Conservation (phyloP, 305 asterid species). For the Solanum chacoense region DNA sequence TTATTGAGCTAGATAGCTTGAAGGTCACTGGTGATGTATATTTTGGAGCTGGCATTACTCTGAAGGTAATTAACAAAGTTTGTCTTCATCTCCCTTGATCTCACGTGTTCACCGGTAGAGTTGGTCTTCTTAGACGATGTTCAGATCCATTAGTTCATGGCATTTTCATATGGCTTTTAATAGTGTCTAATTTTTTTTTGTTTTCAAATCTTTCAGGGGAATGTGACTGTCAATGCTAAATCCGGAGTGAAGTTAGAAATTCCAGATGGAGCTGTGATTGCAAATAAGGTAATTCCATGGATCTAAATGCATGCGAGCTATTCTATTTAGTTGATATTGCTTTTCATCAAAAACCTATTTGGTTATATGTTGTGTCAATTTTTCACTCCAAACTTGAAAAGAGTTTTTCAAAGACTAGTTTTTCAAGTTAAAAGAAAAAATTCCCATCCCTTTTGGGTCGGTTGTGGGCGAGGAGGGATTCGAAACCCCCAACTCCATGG, state of each 20-base stretch:
- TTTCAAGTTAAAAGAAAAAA: neutral
- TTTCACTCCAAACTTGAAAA: neutral
- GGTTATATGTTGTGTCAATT: neutral
- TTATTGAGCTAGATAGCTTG: constrained; percentile 23
- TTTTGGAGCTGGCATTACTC: constrained; percentile 18
- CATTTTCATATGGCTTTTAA: neutral
- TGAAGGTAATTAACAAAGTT: constrained; percentile 14
- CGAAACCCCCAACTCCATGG: neutral
- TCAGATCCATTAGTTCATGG: neutral
- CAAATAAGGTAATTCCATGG: constrained; percentile 13
- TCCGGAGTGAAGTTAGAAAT: constrained; percentile 18
- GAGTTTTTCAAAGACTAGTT: neutral
- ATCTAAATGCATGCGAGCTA: neutral
- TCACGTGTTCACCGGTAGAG: neutral
- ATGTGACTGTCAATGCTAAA: constrained; percentile 16
- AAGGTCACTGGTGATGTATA: constrained; percentile 26
- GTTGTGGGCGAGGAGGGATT: neutral
- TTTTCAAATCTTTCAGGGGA: constrained; percentile 9
- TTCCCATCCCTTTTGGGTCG: neutral
- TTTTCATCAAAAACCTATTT: neutral
- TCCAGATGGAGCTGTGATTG: constrained; percentile 17
- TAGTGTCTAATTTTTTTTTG: neutral
- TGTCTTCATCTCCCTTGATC: neutral
- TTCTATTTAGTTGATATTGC: neutral
- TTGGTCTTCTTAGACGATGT: neutral